These are phyloP conservation scores for Coemansia sp. DNA, from an alignment of 192 early-diverging fungal genomes.

Conservation along the genomic window DNA sequence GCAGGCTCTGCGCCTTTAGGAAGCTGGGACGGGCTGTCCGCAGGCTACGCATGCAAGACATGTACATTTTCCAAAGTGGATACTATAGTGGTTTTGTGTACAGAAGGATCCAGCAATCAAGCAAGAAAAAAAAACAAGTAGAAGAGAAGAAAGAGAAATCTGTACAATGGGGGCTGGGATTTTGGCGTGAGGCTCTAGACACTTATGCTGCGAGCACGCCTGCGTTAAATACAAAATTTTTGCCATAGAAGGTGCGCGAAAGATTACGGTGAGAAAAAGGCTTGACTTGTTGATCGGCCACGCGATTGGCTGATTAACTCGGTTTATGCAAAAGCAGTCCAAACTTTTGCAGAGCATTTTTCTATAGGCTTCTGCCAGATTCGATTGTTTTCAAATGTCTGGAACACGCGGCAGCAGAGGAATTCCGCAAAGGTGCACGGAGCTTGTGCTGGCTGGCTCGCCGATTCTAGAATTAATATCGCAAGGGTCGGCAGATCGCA, in stretches of 20 bases:
- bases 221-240: slow-evolving; percentile 11
- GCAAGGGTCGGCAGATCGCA: not conserved
- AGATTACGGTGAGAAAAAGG: slow-evolving; percentile 21
- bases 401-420: not conserved
- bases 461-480: not conserved
- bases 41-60: slow-evolving; percentile 54
- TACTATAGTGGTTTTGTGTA: slow-evolving; percentile 7
- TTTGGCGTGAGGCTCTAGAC: not conserved
- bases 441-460: not conserved
- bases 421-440: not conserved
- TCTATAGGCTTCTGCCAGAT: not conserved
- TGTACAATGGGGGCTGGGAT: slow-evolving; percentile 5
- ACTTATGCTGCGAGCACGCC: not conserved
- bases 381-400: not conserved
- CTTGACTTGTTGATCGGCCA: slow-evolving; percentile 8
- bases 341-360: not conserved
- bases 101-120: slow-evolving; percentile 8
- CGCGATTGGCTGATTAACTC: slow-evolving; percentile 29
- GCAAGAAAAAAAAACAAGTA: slow-evolving; percentile 7
- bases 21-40: slow-evolving; percentile 44
- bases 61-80: slow-evolving; percentile 44
- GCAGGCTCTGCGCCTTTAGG: slow-evolving; percentile 31
- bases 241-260: not conserved
- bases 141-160: slow-evolving; percentile 14
- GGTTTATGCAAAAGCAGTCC: not conserved